These are phyloP conservation scores for Aspergillus chevalieri DNA, from an alignment of 2,329 filamentous ascomycete species.

Conservation along the genomic window DNA sequence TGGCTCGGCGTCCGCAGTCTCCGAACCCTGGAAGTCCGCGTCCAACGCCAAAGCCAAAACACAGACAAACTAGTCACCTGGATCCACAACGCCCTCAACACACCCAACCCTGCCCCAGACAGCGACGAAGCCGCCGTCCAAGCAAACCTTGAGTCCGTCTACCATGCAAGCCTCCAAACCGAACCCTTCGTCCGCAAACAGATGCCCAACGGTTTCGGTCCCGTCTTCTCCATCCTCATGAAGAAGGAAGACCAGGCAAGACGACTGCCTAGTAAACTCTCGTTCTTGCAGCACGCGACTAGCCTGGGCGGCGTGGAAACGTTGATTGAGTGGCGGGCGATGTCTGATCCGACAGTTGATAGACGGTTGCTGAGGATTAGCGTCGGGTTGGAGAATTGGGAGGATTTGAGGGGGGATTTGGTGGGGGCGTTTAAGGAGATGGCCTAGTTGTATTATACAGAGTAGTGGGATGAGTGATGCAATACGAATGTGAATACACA, in stretches of 20 bases:
- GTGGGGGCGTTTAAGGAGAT: conserved; percentile 50
- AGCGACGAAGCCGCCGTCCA: conserved; percentile 44
- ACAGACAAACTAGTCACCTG: conserved; percentile 65
- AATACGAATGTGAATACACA: background rate
- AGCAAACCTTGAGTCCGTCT: conserved; percentile 54
- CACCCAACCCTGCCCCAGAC: conserved; percentile 29
- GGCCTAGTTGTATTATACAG: conserved; percentile 13
- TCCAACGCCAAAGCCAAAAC: conserved; percentile 68
- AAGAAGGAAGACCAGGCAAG: conserved; percentile 57
- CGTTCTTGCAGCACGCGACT: conserved; percentile 89
- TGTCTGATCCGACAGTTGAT: conserved; percentile 73
- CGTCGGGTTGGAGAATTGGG: conserved; percentile 77
- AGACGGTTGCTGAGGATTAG: conserved; percentile 70
- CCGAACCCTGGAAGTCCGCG: conserved; percentile 76
- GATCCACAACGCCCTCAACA: conserved; percentile 52
- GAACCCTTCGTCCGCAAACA: conserved; percentile 71
- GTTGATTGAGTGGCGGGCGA: conserved; percentile 90
- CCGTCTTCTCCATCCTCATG: conserved; percentile 74
- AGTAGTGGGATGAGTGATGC: background rate
- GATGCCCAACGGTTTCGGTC: conserved; percentile 86
- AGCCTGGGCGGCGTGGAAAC: conserved; percentile 91
- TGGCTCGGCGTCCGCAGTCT: conserved; percentile 87
- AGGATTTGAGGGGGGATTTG: conserved; percentile 76
- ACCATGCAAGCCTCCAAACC: conserved; percentile 74
- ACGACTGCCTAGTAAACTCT: conserved; percentile 67